A percentile compares a stretch with the other conserved stretches of the same genome.
Evolutionary conservation across 2,329 filamentous ascomycete genomes (phyloP).

Genomic region (Fusarium sp.): DNA sequence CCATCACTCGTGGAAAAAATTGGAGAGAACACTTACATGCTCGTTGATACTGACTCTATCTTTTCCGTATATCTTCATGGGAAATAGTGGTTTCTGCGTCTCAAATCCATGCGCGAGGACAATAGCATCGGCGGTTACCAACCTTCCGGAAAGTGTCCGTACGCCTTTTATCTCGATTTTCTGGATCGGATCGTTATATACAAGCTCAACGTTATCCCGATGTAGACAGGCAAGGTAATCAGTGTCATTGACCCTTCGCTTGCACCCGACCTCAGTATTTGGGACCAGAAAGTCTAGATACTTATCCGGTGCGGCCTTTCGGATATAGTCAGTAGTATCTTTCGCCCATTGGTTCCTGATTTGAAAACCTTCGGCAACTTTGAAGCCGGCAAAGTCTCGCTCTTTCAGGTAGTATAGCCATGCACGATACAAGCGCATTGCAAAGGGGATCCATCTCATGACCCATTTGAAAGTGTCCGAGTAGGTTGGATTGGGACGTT

Average conservation of each 20-base stretch:
- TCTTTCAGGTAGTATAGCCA: constrained; percentile 36
- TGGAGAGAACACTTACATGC: constrained; percentile 47
- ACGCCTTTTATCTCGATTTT: constrained; percentile 24
- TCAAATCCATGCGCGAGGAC: constrained; percentile 60
- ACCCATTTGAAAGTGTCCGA: constrained; percentile 35
- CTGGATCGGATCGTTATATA: constrained; percentile 31
- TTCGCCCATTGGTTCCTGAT: constrained; percentile 27
- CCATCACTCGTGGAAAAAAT: background rate
- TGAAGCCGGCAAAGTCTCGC: constrained; percentile 37
- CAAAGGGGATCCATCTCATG: constrained; percentile 39
- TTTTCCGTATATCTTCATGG: constrained; percentile 56
- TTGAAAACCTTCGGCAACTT: constrained; percentile 8
- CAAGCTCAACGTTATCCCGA: constrained; percentile 43
- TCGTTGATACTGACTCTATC: constrained; percentile 51
- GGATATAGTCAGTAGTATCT: constrained; percentile 41
- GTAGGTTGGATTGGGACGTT: constrained; percentile 37
- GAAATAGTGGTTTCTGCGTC: constrained; percentile 56
- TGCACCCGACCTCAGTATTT: constrained; percentile 48
- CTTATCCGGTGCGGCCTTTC: constrained; percentile 35
- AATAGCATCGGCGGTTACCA: constrained; percentile 47
- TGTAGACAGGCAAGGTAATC: constrained; percentile 46
- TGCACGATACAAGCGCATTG: constrained; percentile 33
- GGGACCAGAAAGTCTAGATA: constrained; percentile 47
- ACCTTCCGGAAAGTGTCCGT: constrained; percentile 25
- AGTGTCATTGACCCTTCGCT: constrained; percentile 48